Evolutionary conservation across 2,329 filamentous ascomycete genomes (phyloP).

Genomic region (Alternaria consortialis): DNA sequence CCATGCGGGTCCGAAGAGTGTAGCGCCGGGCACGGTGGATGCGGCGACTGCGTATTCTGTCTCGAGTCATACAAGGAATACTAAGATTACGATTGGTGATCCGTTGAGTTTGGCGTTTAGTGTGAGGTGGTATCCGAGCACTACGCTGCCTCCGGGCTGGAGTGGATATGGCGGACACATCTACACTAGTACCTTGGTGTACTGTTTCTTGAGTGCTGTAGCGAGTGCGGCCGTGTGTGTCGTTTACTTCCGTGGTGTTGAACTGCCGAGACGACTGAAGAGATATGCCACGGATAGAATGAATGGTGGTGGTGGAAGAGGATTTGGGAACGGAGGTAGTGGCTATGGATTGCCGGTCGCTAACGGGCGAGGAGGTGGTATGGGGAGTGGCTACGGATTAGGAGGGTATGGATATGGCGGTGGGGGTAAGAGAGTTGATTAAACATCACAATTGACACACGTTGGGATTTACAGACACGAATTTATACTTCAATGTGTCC

Average conservation of each 20-base stretch:
- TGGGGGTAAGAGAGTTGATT: constrained; percentile 55
- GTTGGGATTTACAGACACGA: background rate
- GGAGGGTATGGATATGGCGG: constrained; percentile 57
- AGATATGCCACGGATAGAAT: constrained; percentile 66
- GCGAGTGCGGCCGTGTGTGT: constrained; percentile 62
- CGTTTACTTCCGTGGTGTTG: constrained; percentile 64
- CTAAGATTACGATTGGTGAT: constrained; percentile 85
- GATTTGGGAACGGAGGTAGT: constrained; percentile 43
- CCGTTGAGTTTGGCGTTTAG: constrained; percentile 79
- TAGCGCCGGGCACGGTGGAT: constrained; percentile 77
- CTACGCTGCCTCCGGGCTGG: constrained; percentile 69
- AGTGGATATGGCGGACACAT: constrained; percentile 61
- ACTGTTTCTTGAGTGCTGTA: constrained; percentile 58
- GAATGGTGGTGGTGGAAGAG: constrained; percentile 47
- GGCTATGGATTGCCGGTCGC: constrained; percentile 45
- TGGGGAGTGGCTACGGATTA: constrained; percentile 51
- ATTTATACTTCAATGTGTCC: constrained; percentile 3
- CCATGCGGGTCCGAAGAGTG: constrained; percentile 67
- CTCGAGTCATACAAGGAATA: constrained; percentile 65
- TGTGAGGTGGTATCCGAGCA: constrained; percentile 86
- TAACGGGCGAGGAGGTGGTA: constrained; percentile 49
- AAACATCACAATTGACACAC: background rate
- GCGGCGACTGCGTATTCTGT: constrained; percentile 89
- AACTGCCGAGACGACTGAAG: constrained; percentile 61
- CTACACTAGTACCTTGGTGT: constrained; percentile 60